phyloP scores from a whole-genome alignment of 2,329 filamentous ascomycete species.

The Tolypocladium pustulatum region DNA sequence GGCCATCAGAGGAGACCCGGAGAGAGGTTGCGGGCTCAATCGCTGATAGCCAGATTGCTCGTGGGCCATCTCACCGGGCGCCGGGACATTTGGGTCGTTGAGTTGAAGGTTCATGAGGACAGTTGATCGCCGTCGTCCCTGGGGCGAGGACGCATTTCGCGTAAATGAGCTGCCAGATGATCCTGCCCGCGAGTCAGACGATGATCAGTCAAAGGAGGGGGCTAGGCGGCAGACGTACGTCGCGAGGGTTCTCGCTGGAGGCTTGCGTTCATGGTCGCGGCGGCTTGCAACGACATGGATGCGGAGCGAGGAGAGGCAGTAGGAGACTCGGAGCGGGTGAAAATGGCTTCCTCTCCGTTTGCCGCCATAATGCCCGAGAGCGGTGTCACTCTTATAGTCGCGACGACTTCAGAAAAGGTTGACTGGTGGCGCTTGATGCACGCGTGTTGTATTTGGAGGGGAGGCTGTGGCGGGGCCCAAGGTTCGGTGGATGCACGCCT shows the following conservation, averaged over 20 bases:
- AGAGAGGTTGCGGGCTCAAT: conserved; percentile 34
- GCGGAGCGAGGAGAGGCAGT: conserved; percentile 54
- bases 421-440: not conserved
- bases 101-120: conserved; percentile 64
- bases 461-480: not conserved
- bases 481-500: not conserved
- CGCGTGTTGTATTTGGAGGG: not conserved
- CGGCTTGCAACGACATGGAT: conserved; percentile 62
- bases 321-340: conserved; percentile 34
- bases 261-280: conserved; percentile 68
- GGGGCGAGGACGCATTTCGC: conserved; percentile 32
- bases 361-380: conserved; percentile 15
- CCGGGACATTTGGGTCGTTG: conserved; percentile 58
- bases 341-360: conserved; percentile 13
- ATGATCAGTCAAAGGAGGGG: not conserved
- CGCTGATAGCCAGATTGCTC: conserved; percentile 19
- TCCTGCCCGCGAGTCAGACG: conserved; percentile 20
- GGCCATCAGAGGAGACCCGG: conserved; percentile 34
- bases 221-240: conserved; percentile 29
- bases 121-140: conserved; percentile 53
- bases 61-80: conserved; percentile 58
- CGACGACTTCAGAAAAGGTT: not conserved
- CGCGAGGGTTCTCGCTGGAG: conserved; percentile 54
- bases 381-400: not conserved
- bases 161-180: conserved; percentile 42